Conservation (phyloP, 108 stramenopile genomes). For the Conticribra weissflogii region DNA sequence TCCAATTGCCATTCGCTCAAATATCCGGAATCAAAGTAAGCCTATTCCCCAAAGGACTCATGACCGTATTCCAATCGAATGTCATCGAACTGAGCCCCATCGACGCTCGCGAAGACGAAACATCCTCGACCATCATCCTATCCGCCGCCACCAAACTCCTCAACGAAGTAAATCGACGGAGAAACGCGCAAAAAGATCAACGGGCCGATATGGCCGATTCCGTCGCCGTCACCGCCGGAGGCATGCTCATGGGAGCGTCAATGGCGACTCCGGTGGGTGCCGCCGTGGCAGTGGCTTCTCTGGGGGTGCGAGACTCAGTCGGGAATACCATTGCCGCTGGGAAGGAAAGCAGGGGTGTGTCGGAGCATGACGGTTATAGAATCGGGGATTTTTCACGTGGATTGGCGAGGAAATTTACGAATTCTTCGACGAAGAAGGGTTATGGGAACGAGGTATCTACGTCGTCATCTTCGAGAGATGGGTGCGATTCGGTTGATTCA, state of each 20-base stretch:
- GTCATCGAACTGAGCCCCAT: neutral
- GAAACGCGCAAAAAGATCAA: neutral
- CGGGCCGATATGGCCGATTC: neutral
- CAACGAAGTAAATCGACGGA: neutral
- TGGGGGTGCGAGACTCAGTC: slow-evolving; percentile 9
- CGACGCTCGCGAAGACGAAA: neutral
- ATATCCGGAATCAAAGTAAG: neutral
- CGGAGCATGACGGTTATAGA: slow-evolving; percentile 13
- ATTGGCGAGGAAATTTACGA: neutral
- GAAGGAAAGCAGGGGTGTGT: slow-evolving; percentile 6
- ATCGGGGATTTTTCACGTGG: slow-evolving; percentile 20
- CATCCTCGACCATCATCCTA: neutral
- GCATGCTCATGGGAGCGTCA: neutral
- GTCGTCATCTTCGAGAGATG: slow-evolving; percentile 2
- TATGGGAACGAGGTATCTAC: too few species aligned
- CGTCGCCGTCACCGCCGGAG: neutral
- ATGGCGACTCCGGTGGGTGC: neutral
- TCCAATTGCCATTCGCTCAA: neutral
- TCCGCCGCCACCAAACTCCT: neutral
- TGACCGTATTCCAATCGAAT: neutral
- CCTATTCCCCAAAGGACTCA: neutral
- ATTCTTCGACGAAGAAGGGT: too few species aligned
- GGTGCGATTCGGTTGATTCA: neutral
- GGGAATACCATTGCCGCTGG: slow-evolving; percentile 14
- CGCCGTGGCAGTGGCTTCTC: slow-evolving; percentile 14